These are phyloP conservation scores for Penicillium maclennaniae DNA, from an alignment of 495 filamentous ascomycete genomes.

Conservation along the genomic window DNA sequence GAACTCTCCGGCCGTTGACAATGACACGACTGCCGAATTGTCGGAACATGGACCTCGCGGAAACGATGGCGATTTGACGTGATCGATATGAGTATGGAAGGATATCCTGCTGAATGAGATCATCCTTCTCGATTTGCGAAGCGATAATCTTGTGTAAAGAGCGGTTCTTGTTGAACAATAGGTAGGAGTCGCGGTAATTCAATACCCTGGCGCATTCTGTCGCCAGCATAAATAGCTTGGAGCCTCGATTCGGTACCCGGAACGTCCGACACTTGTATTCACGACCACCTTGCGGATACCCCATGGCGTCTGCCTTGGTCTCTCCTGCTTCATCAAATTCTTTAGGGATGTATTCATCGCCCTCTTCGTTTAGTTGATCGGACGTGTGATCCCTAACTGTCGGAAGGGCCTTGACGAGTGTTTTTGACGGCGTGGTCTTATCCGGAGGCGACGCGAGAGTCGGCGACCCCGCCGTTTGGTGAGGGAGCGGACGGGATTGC, in stretches of 20 bases:
- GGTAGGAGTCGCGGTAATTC: constrained; percentile 93
- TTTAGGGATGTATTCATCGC: constrained; percentile 94
- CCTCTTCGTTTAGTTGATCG: constrained; percentile 84
- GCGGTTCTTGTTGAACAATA: constrained; percentile 98
- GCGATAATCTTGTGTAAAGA: constrained; percentile 98
- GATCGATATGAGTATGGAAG: constrained; percentile 97
- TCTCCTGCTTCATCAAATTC: constrained; percentile 91
- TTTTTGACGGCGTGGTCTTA: constrained; percentile 84
- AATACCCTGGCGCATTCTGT: constrained; percentile 96
- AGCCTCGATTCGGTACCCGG: constrained; percentile 79
- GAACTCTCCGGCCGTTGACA: constrained; percentile 79
- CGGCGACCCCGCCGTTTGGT: constrained; percentile 51
- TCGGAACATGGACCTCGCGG: constrained; percentile 97
- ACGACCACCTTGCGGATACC: constrained; percentile 73
- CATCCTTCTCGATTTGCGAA: constrained; percentile 91
- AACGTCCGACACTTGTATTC: constrained; percentile 95
- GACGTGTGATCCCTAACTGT: constrained; percentile 97
- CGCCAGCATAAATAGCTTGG: constrained; percentile 97
- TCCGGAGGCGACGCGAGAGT: constrained; percentile 72
- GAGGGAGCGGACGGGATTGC: constrained; percentile 65
- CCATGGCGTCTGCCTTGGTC: constrained; percentile 83
- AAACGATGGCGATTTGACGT: constrained; percentile 96
- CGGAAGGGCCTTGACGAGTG: constrained; percentile 87
- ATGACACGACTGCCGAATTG: constrained; percentile 98
- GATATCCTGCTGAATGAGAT: constrained; percentile 91